Evolutionary conservation across 2,329 filamentous ascomycete genomes (phyloP), one percentile per base, ranked within the genome.

Genomic region (Arachnomyces sp.): DNA sequence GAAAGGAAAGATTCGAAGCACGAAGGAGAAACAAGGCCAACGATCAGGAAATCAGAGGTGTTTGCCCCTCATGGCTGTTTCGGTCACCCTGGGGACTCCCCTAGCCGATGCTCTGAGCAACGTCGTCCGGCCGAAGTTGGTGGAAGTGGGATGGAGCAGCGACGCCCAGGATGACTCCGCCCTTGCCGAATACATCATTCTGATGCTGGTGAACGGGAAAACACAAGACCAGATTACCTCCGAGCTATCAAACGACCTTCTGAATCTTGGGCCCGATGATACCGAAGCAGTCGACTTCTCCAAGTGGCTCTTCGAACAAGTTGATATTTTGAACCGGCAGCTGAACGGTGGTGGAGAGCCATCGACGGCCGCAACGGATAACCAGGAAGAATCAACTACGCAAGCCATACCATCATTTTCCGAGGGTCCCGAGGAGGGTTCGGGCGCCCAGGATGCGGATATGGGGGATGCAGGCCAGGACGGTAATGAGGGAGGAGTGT

Each of bases 171-270:
- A 80, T 56, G 87, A 90, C 62, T 82, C 82, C 16, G 86, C 87
- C 29, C 77, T 98, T 44, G 83, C 88, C 44, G 92, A 98, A 68
- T 98, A 96, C 68, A 92, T 98, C 51, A 84, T 96, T 44, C 78
- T 96, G 48, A 95, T 96, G 90, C 77, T 98, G 25, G 86, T 86
- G 47, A 96, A 95, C 66, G 87, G 89, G 54, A 95, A 95, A 65
- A 88, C 84, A 3, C 83, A 94, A 60, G 80, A 89, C 37, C 84
- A 95, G 60, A 90, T 98, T 50, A 84, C 88, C 7, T 72, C 78
- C 32, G 92, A 98, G 61, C 78, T 98, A 11, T 84, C 89, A 1
- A 84, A 82, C 49, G 92, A 98, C 54, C 75, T 98, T 31, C 76
- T 98, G 2, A 80, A 80, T 42, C 75, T 95, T 3, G 79, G 80